Conservation (phyloP, 2,329 filamentous ascomycete species). For the Phoma sp. region DNA sequence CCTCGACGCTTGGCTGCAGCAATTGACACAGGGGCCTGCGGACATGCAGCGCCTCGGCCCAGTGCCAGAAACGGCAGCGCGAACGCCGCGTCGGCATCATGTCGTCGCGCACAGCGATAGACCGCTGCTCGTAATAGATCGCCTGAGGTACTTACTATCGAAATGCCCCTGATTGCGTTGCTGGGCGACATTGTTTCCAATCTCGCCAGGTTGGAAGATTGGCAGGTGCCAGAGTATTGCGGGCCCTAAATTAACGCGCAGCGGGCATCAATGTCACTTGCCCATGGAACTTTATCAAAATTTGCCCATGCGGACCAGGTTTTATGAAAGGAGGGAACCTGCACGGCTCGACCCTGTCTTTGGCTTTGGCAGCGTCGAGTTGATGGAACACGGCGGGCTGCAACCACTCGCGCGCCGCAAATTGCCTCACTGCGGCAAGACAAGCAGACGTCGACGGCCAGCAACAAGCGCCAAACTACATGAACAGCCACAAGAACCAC, state of each 20-base stretch:
- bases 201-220: conserved; percentile 27
- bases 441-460: conserved; percentile 5
- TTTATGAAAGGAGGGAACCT: conserved; percentile 14
- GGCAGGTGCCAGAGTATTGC: conserved; percentile 23
- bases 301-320: conserved; percentile 12
- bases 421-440: neutral
- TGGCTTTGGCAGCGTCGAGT: conserved; percentile 32
- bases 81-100: conserved; percentile 5
- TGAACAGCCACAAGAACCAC: conserved; percentile 29
- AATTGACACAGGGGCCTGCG: conserved; percentile 9
- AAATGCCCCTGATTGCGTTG: conserved; percentile 13
- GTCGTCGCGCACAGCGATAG: neutral
- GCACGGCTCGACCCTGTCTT: conserved; percentile 7
- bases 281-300: conserved; percentile 13
- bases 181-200: conserved; percentile 19
- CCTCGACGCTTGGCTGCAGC: conserved; percentile 20
- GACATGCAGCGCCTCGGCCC: conserved; percentile 22
- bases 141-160: conserved; percentile 4
- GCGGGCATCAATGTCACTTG: conserved; percentile 26
- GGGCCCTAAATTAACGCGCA: conserved; percentile 27
- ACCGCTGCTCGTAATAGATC: neutral
- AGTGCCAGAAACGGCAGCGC: conserved; percentile 8
- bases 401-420: conserved; percentile 23
- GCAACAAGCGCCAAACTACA: conserved; percentile 32
- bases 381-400: conserved; percentile 25